Percentiles rank a stretch among this genome's conserved stretches.
These are phyloP conservation scores for Chamaenerion angustifolium DNA, from an alignment of 345 rosid species.

Conservation along the genomic window DNA sequence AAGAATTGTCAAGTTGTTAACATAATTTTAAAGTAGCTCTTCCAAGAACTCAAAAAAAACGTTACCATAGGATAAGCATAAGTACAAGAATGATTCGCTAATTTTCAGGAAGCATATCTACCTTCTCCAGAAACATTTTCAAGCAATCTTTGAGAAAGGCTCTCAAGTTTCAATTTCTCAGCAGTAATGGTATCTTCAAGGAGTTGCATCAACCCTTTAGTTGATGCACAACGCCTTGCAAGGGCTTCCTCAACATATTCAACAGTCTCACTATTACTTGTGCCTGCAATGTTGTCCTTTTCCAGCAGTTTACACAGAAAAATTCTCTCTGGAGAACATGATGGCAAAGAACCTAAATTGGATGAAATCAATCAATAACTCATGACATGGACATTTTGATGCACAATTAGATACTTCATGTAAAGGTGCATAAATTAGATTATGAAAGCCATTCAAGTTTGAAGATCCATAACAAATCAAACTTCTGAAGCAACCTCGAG, in stretches of 20 bases:
- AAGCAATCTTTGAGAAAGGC: conserved; percentile 28
- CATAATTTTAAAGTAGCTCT: background rate
- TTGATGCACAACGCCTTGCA: conserved; percentile 44
- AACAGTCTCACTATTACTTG: conserved; percentile 24
- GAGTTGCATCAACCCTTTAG: conserved; percentile 51
- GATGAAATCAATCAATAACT: conserved; percentile 11
- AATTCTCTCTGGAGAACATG: conserved; percentile 57
- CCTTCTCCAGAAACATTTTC: conserved; percentile 51
- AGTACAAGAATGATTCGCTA: conserved; percentile 5
- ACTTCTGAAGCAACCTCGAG: conserved; percentile 30
- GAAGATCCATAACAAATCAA: background rate
- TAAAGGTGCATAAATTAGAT: too few relatives aligned
- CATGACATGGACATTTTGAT: too few relatives aligned
- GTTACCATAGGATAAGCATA: conserved; percentile 3
- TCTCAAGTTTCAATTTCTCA: conserved; percentile 46
- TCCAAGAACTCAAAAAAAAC: background rate
- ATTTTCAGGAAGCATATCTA: conserved; percentile 21
- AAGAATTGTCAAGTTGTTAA: background rate
- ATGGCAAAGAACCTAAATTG: conserved; percentile 51
- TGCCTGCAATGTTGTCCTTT: conserved; percentile 33
- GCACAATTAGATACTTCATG: background rate
- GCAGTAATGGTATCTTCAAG: conserved; percentile 49
- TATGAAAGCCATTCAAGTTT: background rate
- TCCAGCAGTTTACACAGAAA: conserved; percentile 74
- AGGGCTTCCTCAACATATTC: conserved; percentile 53